phyloP scores from a whole-genome alignment of 495 filamentous ascomycete species.

The Trichoderma asperelloides region DNA sequence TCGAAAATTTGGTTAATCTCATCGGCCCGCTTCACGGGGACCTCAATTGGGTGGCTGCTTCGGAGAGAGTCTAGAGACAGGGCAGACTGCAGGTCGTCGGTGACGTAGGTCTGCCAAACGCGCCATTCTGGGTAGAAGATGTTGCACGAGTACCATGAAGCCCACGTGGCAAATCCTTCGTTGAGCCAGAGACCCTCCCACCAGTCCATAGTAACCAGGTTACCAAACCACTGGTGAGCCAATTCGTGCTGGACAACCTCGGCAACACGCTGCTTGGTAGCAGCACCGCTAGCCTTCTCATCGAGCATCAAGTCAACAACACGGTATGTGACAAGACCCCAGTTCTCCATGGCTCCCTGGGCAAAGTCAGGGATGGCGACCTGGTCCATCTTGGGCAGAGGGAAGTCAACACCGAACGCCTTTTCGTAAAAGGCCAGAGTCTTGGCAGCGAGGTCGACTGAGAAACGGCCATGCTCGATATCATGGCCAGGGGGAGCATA shows the following conservation, averaged over 20 bases:
- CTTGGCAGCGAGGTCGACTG: slow-evolving; percentile 74
- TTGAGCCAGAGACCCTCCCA: slow-evolving; percentile 98
- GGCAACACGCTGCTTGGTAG: slow-evolving; percentile 82
- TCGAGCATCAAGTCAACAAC: slow-evolving; percentile 90
- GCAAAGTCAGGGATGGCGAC: slow-evolving; percentile 93
- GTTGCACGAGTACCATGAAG: slow-evolving; percentile 88
- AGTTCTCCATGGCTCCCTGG: slow-evolving; percentile 62
- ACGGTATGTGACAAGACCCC: slow-evolving; percentile 93
- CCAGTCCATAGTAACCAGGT: slow-evolving; percentile 82
- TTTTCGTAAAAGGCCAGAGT: slow-evolving; percentile 94
- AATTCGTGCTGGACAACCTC: slow-evolving; percentile 93
- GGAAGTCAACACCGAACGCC: slow-evolving; percentile 89
- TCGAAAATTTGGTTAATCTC: slow-evolving; percentile 97
- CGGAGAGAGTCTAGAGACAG: slow-evolving; percentile 81
- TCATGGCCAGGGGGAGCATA: slow-evolving; percentile 81
- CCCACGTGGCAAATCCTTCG: slow-evolving; percentile 97
- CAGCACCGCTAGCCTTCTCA: slow-evolving; percentile 76
- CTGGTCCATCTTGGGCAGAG: slow-evolving; percentile 88
- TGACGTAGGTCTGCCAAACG: slow-evolving; percentile 90
- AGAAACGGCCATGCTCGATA: slow-evolving; percentile 78
- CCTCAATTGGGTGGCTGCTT: slow-evolving; percentile 89
- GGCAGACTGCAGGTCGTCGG: slow-evolving; percentile 83
- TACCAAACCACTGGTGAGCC: slow-evolving; percentile 98
- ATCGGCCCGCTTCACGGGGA: slow-evolving; percentile 77
- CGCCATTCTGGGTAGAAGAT: slow-evolving; percentile 92